phyloP scores from a whole-genome alignment of 371 early-diverging fungal genomes.

The Conidiobolus incongruus region DNA sequence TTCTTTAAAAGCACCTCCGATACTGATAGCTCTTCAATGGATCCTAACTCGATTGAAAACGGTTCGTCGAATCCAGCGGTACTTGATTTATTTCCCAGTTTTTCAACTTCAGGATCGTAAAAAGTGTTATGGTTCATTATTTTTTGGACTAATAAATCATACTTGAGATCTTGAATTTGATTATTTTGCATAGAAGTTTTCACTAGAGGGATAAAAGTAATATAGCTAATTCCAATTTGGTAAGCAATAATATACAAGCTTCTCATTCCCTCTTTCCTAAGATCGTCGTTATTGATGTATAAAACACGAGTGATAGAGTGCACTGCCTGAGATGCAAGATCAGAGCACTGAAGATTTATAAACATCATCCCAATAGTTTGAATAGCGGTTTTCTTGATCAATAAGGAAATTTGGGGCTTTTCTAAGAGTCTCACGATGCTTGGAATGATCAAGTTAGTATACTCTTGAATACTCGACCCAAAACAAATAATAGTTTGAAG shows the following conservation, averaged over 20 bases:
- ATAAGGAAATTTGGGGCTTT: conserved; percentile 30
- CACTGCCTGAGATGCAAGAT: conserved; percentile 77
- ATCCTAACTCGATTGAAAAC: no score
- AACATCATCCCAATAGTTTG: conserved; percentile 57
- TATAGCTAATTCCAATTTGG: conserved; percentile 72
- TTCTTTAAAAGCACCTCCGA: conserved; percentile 73
- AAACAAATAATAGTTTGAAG: conserved; percentile 68
- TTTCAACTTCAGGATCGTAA: no score
- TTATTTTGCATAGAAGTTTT: neutral
- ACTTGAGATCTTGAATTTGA: neutral
- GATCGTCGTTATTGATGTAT: conserved; percentile 20
- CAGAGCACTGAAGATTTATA: conserved; percentile 59
- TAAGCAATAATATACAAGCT: conserved; percentile 60
- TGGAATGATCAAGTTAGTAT: conserved; percentile 80
- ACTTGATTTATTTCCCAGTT: no score
- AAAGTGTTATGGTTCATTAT: neutral
- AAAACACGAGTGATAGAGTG: conserved; percentile 71
- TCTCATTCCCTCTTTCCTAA: conserved; percentile 54
- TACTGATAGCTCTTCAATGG: conserved; percentile 67
- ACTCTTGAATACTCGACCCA: conserved; percentile 83
- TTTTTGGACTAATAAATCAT: neutral
- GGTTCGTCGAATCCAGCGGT: no score
- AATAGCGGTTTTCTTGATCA: conserved; percentile 51
- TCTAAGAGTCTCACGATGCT: conserved; percentile 67
- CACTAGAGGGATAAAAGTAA: conserved; percentile 70